Percentiles rank a stretch among this genome's conserved stretches.
These are phyloP conservation scores for Peniophora sp. DNA, from an alignment of 1,284 basidiomycete species.

Conservation along the genomic window DNA sequence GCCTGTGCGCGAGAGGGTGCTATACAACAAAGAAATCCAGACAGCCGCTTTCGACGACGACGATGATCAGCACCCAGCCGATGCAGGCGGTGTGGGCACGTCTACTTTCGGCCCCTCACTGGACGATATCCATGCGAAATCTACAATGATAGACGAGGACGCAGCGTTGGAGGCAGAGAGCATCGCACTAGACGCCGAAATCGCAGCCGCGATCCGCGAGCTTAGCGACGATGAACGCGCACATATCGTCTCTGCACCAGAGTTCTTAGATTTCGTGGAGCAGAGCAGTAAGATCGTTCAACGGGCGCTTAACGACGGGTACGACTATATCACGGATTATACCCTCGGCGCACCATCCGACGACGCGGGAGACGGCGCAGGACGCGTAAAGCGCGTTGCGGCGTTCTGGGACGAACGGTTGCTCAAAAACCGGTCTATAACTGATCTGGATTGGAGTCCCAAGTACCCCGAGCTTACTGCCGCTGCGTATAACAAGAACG, in stretches of 20 bases:
- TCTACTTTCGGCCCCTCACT: no score
- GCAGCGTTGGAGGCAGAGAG: conserved; percentile 78
- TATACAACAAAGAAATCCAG: conserved; percentile 90
- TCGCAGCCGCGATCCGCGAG: conserved; percentile 80
- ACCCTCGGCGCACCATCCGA: conserved; percentile 69
- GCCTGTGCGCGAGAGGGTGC: conserved; percentile 64
- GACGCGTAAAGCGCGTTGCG: conserved; percentile 81
- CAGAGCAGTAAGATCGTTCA: conserved; percentile 94
- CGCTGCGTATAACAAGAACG: conserved; percentile 95
- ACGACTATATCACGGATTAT: conserved; percentile 97
- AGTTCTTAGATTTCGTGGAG: conserved; percentile 92
- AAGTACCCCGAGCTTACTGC: conserved; percentile 94
- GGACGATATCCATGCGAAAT: no score
- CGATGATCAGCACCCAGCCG: conserved; percentile 21
- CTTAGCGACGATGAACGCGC: conserved; percentile 79
- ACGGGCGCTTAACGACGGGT: conserved; percentile 90
- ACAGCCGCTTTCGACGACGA: conserved; percentile 60
- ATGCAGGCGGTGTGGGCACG: background rate
- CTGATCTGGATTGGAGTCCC: conserved; percentile 95
- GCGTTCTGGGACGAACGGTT: conserved; percentile 86
- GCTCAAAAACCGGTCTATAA: conserved; percentile 88
- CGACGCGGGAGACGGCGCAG: conserved; percentile 46
- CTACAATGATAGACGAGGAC: conserved; percentile 32
- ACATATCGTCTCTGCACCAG: conserved; percentile 76
- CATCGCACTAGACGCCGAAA: conserved; percentile 69